Evolutionary conservation across 1,284 basidiomycete genomes (phyloP).

Genomic region (Gymnopus androsaceus): DNA sequence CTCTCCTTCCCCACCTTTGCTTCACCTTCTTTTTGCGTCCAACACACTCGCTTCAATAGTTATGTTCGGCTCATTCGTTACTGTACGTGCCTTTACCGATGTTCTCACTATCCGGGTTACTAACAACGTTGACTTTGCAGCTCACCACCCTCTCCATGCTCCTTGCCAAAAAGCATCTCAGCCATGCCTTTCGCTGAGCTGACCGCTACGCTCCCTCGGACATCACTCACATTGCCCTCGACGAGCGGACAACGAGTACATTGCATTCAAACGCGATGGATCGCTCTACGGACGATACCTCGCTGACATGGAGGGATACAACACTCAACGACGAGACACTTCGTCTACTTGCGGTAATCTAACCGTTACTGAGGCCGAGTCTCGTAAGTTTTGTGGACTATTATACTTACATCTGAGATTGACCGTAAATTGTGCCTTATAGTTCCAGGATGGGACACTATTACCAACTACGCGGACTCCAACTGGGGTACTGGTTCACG

Average conservation of each 20-base stretch:
- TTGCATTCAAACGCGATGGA: constrained; percentile 16
- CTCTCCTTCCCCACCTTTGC: too few relatives aligned
- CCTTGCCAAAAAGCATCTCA: too few relatives aligned
- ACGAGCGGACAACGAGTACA: constrained; percentile 12
- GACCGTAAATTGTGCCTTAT: not conserved
- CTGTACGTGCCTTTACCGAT: too few relatives aligned
- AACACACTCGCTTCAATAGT: too few relatives aligned
- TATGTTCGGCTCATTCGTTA: too few relatives aligned
- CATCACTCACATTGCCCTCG: constrained; percentile 12
- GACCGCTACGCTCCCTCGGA: constrained; percentile 16
- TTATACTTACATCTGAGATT: not conserved
- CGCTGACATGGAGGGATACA: not conserved
- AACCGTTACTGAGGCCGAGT: not conserved
- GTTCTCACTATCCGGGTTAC: too few relatives aligned
- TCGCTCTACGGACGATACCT: not conserved
- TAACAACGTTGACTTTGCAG: too few relatives aligned
- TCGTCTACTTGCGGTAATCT: not conserved
- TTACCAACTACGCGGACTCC: constrained; percentile 10
- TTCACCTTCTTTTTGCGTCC: too few relatives aligned
- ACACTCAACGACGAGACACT: not conserved
- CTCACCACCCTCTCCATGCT: too few relatives aligned
- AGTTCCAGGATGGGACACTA: constrained; percentile 15
- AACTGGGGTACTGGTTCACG: constrained; percentile 15
- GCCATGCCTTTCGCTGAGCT: too few relatives aligned
- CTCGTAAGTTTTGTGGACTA: not conserved